Evolutionary conservation across 805 yeast genomes (phyloP).

Genomic region (Komagataella pastoris): DNA sequence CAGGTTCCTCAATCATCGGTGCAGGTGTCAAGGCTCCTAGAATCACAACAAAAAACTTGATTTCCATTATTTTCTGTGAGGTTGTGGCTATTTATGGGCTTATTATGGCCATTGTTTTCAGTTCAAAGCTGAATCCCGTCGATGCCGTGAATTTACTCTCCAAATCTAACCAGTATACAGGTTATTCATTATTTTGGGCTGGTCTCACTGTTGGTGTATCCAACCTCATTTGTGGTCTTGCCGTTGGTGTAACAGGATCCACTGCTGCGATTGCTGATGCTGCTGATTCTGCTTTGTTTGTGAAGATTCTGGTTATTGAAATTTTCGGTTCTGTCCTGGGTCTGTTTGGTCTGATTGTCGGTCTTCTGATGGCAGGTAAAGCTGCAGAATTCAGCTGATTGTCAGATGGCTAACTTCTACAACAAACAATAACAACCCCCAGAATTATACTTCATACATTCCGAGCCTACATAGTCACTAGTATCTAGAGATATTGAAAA

Average conservation of each 20-base stretch:
- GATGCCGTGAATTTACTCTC: conserved; percentile 52
- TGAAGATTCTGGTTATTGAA: conserved; percentile 91
- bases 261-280: conserved; percentile 99
- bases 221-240: conserved; percentile 90
- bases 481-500: background rate
- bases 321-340: conserved; percentile 96
- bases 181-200: conserved; percentile 95
- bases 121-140: conserved; percentile 70
- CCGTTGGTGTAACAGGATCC: conserved; percentile 95
- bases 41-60: conserved; percentile 92
- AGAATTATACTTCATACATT: background rate
- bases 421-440: background rate
- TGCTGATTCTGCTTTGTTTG: conserved; percentile 89
- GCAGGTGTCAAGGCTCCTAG: conserved; percentile 98
- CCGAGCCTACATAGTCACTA: background rate
- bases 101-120: conserved; percentile 94
- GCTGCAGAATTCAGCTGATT: conserved; percentile 70
- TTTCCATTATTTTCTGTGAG: conserved; percentile 95
- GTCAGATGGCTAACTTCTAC: background rate
- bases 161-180: conserved; percentile 85
- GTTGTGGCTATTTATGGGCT: conserved; percentile 98
- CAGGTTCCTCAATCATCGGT: conserved; percentile 89
- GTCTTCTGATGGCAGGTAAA: conserved; percentile 92
- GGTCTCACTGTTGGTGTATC: conserved; percentile 91
- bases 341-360: conserved; percentile 90